phyloP scores from a whole-genome alignment of 2,329 filamentous ascomycete species.

The Sphaerulina musiva region DNA sequence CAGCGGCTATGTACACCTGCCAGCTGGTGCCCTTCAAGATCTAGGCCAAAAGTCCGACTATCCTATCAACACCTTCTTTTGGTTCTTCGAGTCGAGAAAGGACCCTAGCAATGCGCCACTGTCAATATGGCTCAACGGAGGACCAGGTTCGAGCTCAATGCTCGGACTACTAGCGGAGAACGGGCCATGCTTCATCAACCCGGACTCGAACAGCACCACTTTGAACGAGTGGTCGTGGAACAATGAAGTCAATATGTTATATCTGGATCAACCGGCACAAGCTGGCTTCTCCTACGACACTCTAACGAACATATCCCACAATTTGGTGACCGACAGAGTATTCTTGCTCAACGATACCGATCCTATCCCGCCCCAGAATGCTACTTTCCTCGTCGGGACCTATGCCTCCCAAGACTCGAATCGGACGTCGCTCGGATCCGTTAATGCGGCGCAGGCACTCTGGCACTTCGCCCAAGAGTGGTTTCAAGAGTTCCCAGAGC shows the following conservation, averaged over 20 bases:
- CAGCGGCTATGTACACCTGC: constrained; percentile 53
- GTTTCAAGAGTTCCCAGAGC: constrained; percentile 57
- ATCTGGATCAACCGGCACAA: constrained; percentile 58
- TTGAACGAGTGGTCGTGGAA: constrained; percentile 58
- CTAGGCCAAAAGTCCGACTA: constrained; percentile 1
- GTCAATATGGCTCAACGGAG: constrained; percentile 54
- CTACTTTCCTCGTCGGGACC: constrained; percentile 49
- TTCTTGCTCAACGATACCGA: constrained; percentile 14
- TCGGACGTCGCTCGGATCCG: constrained; percentile 45
- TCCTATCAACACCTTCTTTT: constrained; percentile 12
- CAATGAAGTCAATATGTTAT: constrained; percentile 52
- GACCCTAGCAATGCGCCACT: constrained; percentile 50
- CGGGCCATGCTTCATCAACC: constrained; percentile 50
- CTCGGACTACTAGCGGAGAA: constrained; percentile 46
- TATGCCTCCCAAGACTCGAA: constrained; percentile 43
- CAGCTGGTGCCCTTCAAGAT: background rate
- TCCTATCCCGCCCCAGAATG: constrained; percentile 43
- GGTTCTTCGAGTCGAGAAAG: constrained; percentile 52
- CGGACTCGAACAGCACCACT: constrained; percentile 45
- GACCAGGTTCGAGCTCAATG: constrained; percentile 50
- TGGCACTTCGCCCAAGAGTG: constrained; percentile 58
- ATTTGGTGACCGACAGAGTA: constrained; percentile 23
- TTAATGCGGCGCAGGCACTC: constrained; percentile 49
- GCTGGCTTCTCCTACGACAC: constrained; percentile 50
- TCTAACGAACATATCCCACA: constrained; percentile 35